phyloP scores from a whole-genome alignment of 306 rosid genomes.

The Pterocarpus santalinus region DNA sequence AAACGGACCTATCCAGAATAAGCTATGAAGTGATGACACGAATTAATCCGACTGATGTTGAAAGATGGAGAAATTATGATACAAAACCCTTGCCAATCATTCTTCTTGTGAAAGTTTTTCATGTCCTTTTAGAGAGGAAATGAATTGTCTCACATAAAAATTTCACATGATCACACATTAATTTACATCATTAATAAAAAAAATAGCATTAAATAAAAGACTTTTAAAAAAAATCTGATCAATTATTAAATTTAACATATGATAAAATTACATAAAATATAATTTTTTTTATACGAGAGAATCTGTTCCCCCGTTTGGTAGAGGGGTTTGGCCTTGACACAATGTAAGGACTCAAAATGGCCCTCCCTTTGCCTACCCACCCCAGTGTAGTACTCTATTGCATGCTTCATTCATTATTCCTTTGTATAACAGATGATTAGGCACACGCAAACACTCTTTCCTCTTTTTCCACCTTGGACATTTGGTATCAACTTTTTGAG shows the following conservation, averaged over 20 bases:
- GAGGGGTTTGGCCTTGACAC: no score
- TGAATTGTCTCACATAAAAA: no score
- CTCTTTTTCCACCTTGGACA: conserved; percentile 34
- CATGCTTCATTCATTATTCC: conserved; percentile 38
- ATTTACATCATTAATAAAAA: no score
- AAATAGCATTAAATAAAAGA: no score
- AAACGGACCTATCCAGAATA: conserved; percentile 45
- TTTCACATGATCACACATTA: no score
- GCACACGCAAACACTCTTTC: conserved; percentile 28
- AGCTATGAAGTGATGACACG: conserved; percentile 58
- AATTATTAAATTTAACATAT: no score
- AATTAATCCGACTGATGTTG: conserved; percentile 58
- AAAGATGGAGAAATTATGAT: conserved; percentile 57
- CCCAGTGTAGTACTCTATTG: not conserved
- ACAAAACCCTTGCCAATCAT: conserved; percentile 61
- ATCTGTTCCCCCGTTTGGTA: no score
- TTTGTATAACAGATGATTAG: conserved; percentile 26
- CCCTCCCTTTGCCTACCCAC: conserved; percentile 29
- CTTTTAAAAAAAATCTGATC: no score
- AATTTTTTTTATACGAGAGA: no score
- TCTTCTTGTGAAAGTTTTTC: conserved; percentile 30
- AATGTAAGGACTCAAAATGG: not conserved
- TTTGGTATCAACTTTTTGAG: conserved; percentile 46
- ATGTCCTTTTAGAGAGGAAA: no score
- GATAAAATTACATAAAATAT: no score